Evolutionary conservation across 441 rosid genomes (phyloP).

Genomic region (Brassica hybrid): DNA sequence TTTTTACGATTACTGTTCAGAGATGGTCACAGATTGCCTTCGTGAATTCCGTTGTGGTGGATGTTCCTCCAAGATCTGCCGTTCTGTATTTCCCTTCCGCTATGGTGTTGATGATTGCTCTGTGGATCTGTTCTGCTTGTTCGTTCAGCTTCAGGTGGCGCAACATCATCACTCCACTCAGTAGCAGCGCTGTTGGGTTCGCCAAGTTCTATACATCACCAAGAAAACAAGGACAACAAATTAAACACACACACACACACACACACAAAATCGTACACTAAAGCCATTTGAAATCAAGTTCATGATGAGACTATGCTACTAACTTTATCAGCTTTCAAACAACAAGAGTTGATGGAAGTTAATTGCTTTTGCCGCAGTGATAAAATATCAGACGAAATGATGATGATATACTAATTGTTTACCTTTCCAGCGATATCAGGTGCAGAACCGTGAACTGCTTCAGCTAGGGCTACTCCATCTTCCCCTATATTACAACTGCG

Average conservation of each 20-base stretch:
- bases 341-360: not conserved
- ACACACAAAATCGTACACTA: no score
- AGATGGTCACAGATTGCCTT: slow-evolving; percentile 81
- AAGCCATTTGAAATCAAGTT: not conserved
- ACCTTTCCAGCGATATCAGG: slow-evolving; percentile 99
- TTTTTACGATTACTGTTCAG: slow-evolving; percentile 44
- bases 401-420: not conserved
- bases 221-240: not conserved
- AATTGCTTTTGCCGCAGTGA: not conserved
- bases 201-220: slow-evolving; percentile 65
- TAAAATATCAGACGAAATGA: not conserved
- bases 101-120: slow-evolving; percentile 77
- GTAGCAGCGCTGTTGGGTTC: slow-evolving; percentile 87
- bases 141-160: slow-evolving; percentile 78
- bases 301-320: not conserved
- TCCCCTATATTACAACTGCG: slow-evolving; percentile 97
- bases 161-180: slow-evolving; percentile 84
- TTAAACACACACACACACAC: not conserved
- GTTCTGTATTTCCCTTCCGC: slow-evolving; percentile 87
- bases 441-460: slow-evolving; percentile 98
- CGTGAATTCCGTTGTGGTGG: slow-evolving; percentile 80
- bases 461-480: slow-evolving; percentile 95
- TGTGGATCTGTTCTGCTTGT: slow-evolving; percentile 78
- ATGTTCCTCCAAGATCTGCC: slow-evolving; percentile 80
- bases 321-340: not conserved